Base-by-base conservation (phyloP, 495 filamentous ascomycete genomes). In the Neurospora sp. region DNA sequence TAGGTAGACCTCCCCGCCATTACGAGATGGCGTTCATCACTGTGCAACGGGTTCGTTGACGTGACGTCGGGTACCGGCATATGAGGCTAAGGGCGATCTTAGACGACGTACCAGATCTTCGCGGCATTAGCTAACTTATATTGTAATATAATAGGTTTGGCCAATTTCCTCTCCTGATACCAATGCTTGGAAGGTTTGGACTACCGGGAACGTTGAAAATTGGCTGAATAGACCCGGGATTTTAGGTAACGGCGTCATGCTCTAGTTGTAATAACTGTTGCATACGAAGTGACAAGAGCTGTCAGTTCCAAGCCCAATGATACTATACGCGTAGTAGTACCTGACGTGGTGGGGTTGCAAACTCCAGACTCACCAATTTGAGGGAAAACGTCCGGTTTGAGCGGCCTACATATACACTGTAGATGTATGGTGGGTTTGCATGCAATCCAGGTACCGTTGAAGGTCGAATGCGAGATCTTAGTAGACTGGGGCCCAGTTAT, bases 31-130 rank as follows among this genome's bases (percentile, higher is more conserved):
- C 70, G 72, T 72, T 72, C n/a, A n/a, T 18, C 70, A 39, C 31
- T 72, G 71, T 73, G 69, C 42, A 23, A 73, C 71, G 10, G 46
- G 66, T 70, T n/a, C n/a, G n/a, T 62, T 62, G 8, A 73, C 66
- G 71, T 42, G 71, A 69, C 62, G 40, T 72, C 74, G 71, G 74
- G 59, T 70, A 73, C 46, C 74, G 71, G 71, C 74, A 74, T 39
- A 69, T 75, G 71, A 75, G 74, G 74, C 74, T 75, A 62, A 70
- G 20, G 71, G 71, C 7, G 35, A 39, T 72, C 69, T 69, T 72
- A 31, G 48, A 74, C 73, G 69, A 70, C 72, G 42, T 44, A 42
- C 37, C 41, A 69, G 73, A 71, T 39, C 73, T 27, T 39, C 27
- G 54, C 31, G 69, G 62, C n/a, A 46, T 66, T 66, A 66, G 27